Base-by-base conservation (phyloP, 2,329 filamentous ascomycete species). In the Aspergillus costaricaensis region DNA sequence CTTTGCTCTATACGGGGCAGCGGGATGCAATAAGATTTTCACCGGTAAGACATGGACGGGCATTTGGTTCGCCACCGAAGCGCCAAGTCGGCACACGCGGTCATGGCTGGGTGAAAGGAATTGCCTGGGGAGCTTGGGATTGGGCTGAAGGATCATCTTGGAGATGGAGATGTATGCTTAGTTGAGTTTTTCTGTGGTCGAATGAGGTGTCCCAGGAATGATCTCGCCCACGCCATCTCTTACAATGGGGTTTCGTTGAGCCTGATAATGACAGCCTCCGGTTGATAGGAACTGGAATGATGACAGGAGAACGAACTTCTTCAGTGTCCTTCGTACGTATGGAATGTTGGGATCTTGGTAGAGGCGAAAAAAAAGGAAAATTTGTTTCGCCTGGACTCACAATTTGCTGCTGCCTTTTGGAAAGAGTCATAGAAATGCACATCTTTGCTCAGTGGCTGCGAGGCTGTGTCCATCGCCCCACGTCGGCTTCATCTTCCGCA, bases 1-100 rank as follows among this genome's bases (percentile, higher is more conserved):
- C 32, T 36, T 36, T 36, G 32, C 32, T 36, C 12, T 14, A 14
- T 36, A 14, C 32, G 32, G 12, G 32, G 32, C 32, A 36, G 32
- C 32, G 32, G 32, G 17, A 19, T 44, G 41, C 41, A 41, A 27
- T 27, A 53, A n/a, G 43, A 32, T 43, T 36, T 36, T 55, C 32
- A 44, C 23, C 15, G 23, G 53, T 44, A 47, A 55, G 39, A 55
- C 39, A 47, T 1, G 14, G 21, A 21, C 39, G 41, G 41, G 27
- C 25, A 27, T 44, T 19, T 55, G 17, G 39, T 55, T 55, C 53
- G 53, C 53, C 53, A 55, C 53, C 39, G 15, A 44, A 55, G 53
- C 53, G 53, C 53, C 53, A 55, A 55, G 53, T 55, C 53, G 41
- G 53, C 17, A 25, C 39, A 32, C 39, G 23, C 14, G 44, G 4